These are phyloP conservation scores for Brassica carinata DNA, from an alignment of 345 rosid species.

Conservation along the genomic window DNA sequence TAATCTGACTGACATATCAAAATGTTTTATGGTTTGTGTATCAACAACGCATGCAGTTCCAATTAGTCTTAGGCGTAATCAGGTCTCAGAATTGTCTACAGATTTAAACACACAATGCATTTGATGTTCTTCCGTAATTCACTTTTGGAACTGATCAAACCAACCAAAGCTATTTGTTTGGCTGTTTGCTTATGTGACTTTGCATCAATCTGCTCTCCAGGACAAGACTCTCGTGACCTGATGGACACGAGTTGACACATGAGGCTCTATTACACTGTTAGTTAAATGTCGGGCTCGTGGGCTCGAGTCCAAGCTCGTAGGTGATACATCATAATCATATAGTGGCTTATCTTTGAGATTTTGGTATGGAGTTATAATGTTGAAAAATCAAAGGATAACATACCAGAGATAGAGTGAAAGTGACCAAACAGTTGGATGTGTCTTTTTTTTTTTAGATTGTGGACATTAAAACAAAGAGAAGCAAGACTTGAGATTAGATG, in stretches of 20 bases:
- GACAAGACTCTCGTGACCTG: slow-evolving; percentile 35
- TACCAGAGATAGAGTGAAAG: not conserved
- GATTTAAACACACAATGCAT: too few species aligned
- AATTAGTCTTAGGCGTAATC: not conserved
- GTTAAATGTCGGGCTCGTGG: too few species aligned
- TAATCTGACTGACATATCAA: slow-evolving; percentile 31
- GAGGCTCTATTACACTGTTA: slow-evolving; percentile 17
- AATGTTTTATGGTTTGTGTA: slow-evolving; percentile 42
- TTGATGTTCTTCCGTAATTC: slow-evolving; percentile 21
- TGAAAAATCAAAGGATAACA: not conserved
- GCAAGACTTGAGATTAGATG: slow-evolving; percentile 3
- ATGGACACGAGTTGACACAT: slow-evolving; percentile 24
- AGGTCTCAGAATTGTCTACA: not conserved
- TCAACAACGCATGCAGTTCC: slow-evolving; percentile 17
- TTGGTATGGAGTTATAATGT: not conserved
- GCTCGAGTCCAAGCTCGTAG: too few species aligned
- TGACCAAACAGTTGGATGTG: slow-evolving; percentile 2
- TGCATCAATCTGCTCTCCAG: slow-evolving; percentile 35
- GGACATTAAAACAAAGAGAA: slow-evolving; percentile 14
- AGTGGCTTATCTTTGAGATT: too few species aligned
- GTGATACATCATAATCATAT: too few species aligned
- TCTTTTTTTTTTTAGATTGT: not conserved
- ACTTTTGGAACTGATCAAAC: slow-evolving; percentile 33
- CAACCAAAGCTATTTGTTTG: slow-evolving; percentile 22
- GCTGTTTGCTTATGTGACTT: slow-evolving; percentile 2